These are phyloP conservation scores for Penicillium psychrofluorescens DNA, from an alignment of 495 filamentous ascomycete species.

Conservation along the genomic window DNA sequence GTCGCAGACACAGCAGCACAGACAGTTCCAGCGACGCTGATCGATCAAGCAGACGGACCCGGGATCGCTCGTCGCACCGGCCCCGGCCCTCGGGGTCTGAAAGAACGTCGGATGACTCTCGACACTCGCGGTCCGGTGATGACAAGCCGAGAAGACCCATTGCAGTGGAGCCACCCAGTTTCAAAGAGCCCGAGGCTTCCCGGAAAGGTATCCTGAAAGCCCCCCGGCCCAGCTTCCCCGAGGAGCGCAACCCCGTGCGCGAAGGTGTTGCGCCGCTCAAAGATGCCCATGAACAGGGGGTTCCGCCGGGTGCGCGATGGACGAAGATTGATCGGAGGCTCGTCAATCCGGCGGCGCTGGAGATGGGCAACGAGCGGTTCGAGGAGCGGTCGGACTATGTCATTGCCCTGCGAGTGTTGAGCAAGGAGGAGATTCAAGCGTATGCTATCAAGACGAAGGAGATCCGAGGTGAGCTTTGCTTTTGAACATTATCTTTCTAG, in stretches of 20 bases:
- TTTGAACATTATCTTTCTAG: not conserved
- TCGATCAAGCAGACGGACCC: constrained; percentile 2
- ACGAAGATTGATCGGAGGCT: constrained; percentile 80
- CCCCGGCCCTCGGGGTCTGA: constrained; percentile 6
- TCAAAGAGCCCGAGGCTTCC: constrained; percentile 29
- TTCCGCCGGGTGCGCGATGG: constrained; percentile 75
- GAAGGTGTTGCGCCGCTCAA: constrained; percentile 87
- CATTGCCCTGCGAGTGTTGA: constrained; percentile 74
- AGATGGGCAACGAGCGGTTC: constrained; percentile 69
- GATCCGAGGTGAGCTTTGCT: constrained; percentile 58
- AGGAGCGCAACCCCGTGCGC: constrained; percentile 67
- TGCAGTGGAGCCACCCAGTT: constrained; percentile 20
- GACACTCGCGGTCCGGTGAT: constrained; percentile 6
- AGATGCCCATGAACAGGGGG: constrained; percentile 64
- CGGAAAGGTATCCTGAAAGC: constrained; percentile 69
- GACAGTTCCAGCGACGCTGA: constrained; percentile 15
- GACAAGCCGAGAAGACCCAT: constrained; percentile 21
- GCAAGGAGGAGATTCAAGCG: constrained; percentile 73
- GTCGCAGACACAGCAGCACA: constrained; percentile 16
- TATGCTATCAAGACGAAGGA: constrained; percentile 69
- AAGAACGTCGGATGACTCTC: constrained; percentile 7
- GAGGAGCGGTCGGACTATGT: constrained; percentile 78
- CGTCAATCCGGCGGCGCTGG: constrained; percentile 75
- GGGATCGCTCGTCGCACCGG: constrained; percentile 19
- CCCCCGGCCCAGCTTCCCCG: constrained; percentile 69